Evolutionary conservation across 768 basidiomycete species (phyloP).

Genomic region (Mycena belliarum): DNA sequence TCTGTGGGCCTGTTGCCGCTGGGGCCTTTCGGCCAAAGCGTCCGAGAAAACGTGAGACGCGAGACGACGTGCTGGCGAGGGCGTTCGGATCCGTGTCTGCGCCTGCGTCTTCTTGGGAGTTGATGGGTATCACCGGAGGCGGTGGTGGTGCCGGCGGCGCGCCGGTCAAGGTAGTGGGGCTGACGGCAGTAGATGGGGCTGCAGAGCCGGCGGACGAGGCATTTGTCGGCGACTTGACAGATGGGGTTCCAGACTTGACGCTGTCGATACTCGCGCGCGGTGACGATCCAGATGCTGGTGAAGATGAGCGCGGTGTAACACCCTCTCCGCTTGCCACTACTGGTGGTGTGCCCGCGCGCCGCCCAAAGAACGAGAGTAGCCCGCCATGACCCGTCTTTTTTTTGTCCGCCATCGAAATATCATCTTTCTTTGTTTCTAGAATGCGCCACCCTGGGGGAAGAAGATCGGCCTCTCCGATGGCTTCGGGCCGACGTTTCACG

Average conservation of each 20-base stretch:
- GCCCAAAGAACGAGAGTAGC: constrained; percentile 74
- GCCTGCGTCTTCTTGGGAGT: constrained; percentile 16
- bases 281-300: constrained; percentile 13
- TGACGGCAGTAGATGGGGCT: constrained; percentile 6
- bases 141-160: constrained; percentile 21
- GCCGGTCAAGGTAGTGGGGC: constrained; percentile 11
- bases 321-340: constrained; percentile 22
- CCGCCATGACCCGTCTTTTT: constrained; percentile 54
- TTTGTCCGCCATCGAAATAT: constrained; percentile 39
- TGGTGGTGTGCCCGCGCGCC: constrained; percentile 36
- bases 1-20: constrained; percentile 37
- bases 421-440: constrained; percentile 49
- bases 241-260: constrained; percentile 19
- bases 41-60: constrained; percentile 80
- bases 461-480: constrained; percentile 49
- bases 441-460: constrained; percentile 75
- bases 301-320: constrained; percentile 23
- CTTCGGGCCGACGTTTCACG: constrained; percentile 54
- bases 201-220: constrained; percentile 20
- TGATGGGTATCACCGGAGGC: constrained; percentile 9
- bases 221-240: constrained; percentile 18
- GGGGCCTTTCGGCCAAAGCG: constrained; percentile 63
- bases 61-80: constrained; percentile 51
- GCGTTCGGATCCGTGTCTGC: constrained; percentile 15
- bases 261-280: constrained; percentile 34